A percentile compares a stretch with the other conserved stretches of the same genome.
These are phyloP conservation scores for Exserohilum turcica DNA, from an alignment of 2,329 filamentous ascomycete species.

Conservation along the genomic window DNA sequence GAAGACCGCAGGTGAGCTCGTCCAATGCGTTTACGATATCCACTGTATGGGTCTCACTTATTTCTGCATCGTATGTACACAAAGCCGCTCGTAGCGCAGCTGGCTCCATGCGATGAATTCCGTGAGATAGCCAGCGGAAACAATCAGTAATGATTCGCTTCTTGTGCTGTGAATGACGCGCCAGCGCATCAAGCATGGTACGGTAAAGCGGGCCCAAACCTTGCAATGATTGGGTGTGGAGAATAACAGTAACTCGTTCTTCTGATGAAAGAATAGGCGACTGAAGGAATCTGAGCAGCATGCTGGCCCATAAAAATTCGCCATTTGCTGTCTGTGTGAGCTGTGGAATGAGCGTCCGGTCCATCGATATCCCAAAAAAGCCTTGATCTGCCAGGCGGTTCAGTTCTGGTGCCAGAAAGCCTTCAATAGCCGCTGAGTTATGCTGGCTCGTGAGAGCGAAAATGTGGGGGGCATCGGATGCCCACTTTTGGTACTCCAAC, in stretches of 20 bases:
- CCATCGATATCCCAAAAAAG: conserved; percentile 37
- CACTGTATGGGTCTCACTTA: not conserved
- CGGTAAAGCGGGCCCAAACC: conserved; percentile 31
- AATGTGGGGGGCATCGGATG: conserved; percentile 33
- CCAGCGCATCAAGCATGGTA: conserved; percentile 27
- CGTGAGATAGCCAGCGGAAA: conserved; percentile 35
- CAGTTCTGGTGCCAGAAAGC: conserved; percentile 26
- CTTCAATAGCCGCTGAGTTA: conserved; percentile 27
- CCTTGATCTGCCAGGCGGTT: conserved; percentile 35
- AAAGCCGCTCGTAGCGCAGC: conserved; percentile 30
- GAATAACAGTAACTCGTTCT: conserved; percentile 27
- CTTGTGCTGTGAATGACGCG: conserved; percentile 21
- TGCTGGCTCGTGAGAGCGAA: conserved; percentile 22
- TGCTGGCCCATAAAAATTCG: conserved; percentile 37
- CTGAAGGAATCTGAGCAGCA: conserved; percentile 31
- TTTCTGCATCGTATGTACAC: conserved; percentile 10
- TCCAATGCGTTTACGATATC: conserved; percentile 26
- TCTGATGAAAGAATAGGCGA: conserved; percentile 33
- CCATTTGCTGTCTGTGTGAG: conserved; percentile 29
- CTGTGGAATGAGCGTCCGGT: conserved; percentile 25
- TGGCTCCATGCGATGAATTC: conserved; percentile 28
- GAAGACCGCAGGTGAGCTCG: conserved; percentile 32
- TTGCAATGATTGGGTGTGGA: conserved; percentile 23
- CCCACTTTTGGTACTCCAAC: conserved; percentile 37
- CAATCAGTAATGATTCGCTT: conserved; percentile 29